Percentiles rank a stretch among this genome's conserved stretches.
These are phyloP conservation scores for Gossypium turneri DNA, from an alignment of 345 rosid genomes.

Conservation along the genomic window DNA sequence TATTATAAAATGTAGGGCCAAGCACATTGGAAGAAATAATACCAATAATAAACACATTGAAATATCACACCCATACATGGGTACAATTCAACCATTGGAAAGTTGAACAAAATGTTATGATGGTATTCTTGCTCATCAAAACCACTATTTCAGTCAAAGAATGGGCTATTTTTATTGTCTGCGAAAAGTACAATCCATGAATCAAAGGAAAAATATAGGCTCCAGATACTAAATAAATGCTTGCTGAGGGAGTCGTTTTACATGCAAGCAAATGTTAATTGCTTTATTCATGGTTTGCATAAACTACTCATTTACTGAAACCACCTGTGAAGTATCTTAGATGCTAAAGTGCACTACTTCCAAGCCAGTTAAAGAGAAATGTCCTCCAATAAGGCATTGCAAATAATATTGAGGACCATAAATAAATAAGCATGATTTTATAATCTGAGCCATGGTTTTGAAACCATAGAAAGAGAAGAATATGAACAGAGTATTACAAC, in stretches of 20 bases:
- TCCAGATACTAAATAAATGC: constrained; percentile 1
- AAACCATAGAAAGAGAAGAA: background rate
- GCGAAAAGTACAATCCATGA: background rate
- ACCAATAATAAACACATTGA: constrained; percentile 4
- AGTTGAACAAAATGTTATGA: background rate
- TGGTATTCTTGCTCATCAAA: background rate
- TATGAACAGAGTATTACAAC: background rate
- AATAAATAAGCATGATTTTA: background rate
- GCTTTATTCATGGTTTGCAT: background rate
- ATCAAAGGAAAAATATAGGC: background rate
- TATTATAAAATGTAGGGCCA: background rate
- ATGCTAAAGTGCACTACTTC: background rate
- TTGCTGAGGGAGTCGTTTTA: background rate
- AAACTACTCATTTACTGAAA: background rate
- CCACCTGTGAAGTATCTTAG: background rate
- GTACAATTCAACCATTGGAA: background rate
- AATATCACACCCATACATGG: background rate
- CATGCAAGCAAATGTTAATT: background rate
- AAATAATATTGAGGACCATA: background rate
- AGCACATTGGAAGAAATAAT: background rate
- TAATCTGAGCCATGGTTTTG: background rate
- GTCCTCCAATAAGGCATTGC: background rate
- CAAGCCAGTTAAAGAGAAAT: background rate
- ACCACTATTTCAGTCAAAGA: background rate
- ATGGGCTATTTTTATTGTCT: constrained; percentile 2